These are phyloP conservation scores for Paecilomyces fulvus DNA, from an alignment of 2,329 filamentous ascomycete species.

Conservation along the genomic window DNA sequence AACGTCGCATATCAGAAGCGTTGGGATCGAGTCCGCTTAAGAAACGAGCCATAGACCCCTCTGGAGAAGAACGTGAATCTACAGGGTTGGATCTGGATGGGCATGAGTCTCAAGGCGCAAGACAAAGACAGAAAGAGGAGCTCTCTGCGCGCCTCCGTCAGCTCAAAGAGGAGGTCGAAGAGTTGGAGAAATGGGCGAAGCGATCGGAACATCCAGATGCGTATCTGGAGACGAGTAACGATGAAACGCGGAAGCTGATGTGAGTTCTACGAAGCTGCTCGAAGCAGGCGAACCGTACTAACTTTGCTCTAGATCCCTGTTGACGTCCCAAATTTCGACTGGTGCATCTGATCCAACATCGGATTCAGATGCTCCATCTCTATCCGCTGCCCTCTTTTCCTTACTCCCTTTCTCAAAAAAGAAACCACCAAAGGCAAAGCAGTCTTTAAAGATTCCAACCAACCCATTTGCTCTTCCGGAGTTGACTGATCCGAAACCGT, in stretches of 20 bases:
- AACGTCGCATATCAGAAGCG: conserved; percentile 14
- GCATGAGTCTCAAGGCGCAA: conserved; percentile 26
- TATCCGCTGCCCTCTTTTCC: conserved; percentile 31
- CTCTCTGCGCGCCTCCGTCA: conserved; percentile 49
- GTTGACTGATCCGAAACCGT: conserved; percentile 53
- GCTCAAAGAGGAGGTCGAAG: conserved; percentile 51
- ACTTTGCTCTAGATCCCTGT: conserved; percentile 22
- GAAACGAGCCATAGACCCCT: conserved; percentile 11
- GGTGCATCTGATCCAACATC: conserved; percentile 13
- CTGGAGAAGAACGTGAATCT: conserved; percentile 6
- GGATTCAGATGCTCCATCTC: conserved; percentile 14
- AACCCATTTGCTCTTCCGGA: conserved; percentile 55
- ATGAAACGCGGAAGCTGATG: conserved; percentile 26
- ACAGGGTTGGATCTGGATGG: conserved; percentile 4
- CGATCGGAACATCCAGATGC: conserved; percentile 38
- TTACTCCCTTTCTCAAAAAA: conserved; percentile 32
- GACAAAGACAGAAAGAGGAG: conserved; percentile 45
- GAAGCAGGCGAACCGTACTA: conserved; percentile 5
- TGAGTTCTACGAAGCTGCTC: conserved; percentile 13
- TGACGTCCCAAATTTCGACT: conserved; percentile 20
- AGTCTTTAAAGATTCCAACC: conserved; percentile 43
- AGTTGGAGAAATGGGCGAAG: conserved; percentile 52
- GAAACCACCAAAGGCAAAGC: conserved; percentile 10
- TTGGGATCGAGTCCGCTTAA: conserved; percentile 24
- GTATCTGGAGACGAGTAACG: conserved; percentile 22